phyloP scores from a whole-genome alignment of 164 flowering plant genomes.

The grape (Vitis vinifera) region ASM3070453v1 NC_081807.1:4127001-4127500 shows the following conservation, averaged over 20 bases:
- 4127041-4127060: conserved; percentile 3
- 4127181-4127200: neutral
- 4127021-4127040: neutral
- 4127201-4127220: neutral
- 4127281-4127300: neutral
- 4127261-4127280: neutral
- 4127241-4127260: neutral
- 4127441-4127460: conserved; percentile 6
- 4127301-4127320: too few species aligned
- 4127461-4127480: conserved; percentile 7
- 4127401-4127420: conserved; percentile 44
- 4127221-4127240: neutral
- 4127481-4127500: conserved; percentile 15
- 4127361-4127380: conserved; percentile 48
- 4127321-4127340: neutral
- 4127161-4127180: neutral
- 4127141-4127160: neutral
- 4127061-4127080: conserved; percentile 42
- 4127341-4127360: neutral
- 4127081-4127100: conserved; percentile 37
- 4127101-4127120: conserved; percentile 7
- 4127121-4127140: neutral
- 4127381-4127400: conserved; percentile 69
- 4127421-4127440: conserved; percentile 14
- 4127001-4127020: neutral